A percentile compares a stretch with the other conserved stretches of the same genome.
phyloP scores from a whole-genome alignment of 176 grass and related monocot species.

The Pharus latifolius region DNA sequence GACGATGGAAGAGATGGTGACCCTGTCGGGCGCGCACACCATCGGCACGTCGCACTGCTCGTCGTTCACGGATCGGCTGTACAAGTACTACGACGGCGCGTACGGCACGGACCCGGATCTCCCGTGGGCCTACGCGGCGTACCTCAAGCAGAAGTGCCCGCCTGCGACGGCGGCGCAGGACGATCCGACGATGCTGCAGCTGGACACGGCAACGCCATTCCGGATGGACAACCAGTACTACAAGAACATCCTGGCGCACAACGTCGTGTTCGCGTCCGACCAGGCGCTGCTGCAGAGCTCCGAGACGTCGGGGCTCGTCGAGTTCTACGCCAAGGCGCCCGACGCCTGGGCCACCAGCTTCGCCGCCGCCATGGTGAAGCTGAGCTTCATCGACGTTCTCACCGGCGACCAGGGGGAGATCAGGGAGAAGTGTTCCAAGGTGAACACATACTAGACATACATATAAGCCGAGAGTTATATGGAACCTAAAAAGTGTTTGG shows the following conservation, averaged over 20 bases:
- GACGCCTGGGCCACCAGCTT: constrained; percentile 12
- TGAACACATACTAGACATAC: no score
- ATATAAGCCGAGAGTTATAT: no score
- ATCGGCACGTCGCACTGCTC: constrained; percentile 47
- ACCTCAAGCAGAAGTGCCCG: constrained; percentile 28
- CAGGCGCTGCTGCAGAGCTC: constrained; percentile 6
- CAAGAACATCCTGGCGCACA: constrained; percentile 22
- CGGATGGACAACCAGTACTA: constrained; percentile 43
- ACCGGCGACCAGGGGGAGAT: constrained; percentile 35
- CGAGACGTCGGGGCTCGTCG: constrained; percentile 4
- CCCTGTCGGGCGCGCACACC: constrained; percentile 29
- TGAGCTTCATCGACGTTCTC: constrained; percentile 28
- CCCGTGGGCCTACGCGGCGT: background rate
- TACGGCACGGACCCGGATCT: constrained; percentile 21
- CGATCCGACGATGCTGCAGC: constrained; percentile 28
- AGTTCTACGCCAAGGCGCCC: background rate
- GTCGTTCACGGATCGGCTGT: constrained; percentile 20
- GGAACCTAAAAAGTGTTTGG: no score
- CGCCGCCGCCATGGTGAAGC: constrained; percentile 18
- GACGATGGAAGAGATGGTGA: constrained; percentile 29
- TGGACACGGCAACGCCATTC: constrained; percentile 26
- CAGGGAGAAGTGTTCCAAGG: constrained; percentile 22
- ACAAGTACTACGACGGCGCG: constrained; percentile 12
- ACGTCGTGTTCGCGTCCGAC: constrained; percentile 27
- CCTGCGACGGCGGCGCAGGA: constrained; percentile 1